Evolutionary conservation across 257 asterid genomes (phyloP).

Genomic region (Fraxinus pennsylvanica): DNA sequence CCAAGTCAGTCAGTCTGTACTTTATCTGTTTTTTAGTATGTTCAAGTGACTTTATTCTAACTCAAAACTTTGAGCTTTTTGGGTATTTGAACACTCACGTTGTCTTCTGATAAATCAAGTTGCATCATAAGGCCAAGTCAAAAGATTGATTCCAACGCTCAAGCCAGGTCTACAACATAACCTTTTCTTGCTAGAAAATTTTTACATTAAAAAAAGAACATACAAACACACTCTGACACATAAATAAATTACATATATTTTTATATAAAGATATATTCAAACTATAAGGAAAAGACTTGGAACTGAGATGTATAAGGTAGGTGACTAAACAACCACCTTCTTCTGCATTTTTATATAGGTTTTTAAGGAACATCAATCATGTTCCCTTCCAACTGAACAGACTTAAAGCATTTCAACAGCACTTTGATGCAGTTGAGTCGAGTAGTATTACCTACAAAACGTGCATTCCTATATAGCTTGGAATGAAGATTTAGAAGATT

Average conservation of each 20-base stretch:
- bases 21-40: too few relatives aligned
- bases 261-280: too few relatives aligned
- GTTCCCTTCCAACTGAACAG: slow-evolving; percentile 30
- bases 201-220: too few relatives aligned
- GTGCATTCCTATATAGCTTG: background rate
- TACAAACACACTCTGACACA: too few relatives aligned
- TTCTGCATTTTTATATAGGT: slow-evolving; percentile 26
- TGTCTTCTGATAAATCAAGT: background rate
- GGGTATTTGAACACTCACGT: too few relatives aligned
- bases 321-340: slow-evolving; percentile 43
- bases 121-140: slow-evolving; percentile 16
- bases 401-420: slow-evolving; percentile 22
- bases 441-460: background rate
- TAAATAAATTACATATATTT: too few relatives aligned
- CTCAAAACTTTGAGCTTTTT: too few relatives aligned
- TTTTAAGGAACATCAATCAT: slow-evolving; percentile 24
- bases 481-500: background rate
- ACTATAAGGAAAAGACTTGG: slow-evolving; percentile 11
- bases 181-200: too few relatives aligned
- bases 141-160: slow-evolving; percentile 24
- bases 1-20: too few relatives aligned
- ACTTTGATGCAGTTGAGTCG: background rate
- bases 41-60: too few relatives aligned
- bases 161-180: background rate
- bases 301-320: slow-evolving; percentile 23